These are phyloP conservation scores for Fusarium graminum DNA, from an alignment of 2,329 filamentous ascomycete genomes.

Conservation along the genomic window DNA sequence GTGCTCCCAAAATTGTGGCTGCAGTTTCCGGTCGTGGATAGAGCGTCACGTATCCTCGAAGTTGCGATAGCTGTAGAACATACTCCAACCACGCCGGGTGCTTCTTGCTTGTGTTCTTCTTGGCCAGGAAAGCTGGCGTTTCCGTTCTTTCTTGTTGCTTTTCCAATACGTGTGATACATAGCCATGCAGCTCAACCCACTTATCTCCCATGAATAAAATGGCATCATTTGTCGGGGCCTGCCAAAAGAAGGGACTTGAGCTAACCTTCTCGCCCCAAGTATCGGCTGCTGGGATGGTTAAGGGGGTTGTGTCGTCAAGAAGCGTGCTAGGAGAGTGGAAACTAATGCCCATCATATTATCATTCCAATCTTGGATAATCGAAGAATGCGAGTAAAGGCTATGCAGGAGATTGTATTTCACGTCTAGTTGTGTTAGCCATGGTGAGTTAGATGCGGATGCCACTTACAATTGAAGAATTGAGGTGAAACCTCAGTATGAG, in stretches of 20 bases:
- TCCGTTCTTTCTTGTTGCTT: conserved; percentile 54
- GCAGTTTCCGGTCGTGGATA: conserved; percentile 76
- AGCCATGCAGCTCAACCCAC: conserved; percentile 88
- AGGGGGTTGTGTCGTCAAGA: conserved; percentile 70
- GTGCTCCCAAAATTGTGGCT: conserved; percentile 75
- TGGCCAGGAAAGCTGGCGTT: conserved; percentile 57
- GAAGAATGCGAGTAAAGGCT: conserved; percentile 76
- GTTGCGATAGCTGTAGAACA: conserved; percentile 79
- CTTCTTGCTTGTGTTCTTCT: conserved; percentile 74
- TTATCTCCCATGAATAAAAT: conserved; percentile 85
- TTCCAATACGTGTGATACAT: conserved; percentile 74
- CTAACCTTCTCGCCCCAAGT: conserved; percentile 37
- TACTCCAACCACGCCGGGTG: conserved; percentile 85
- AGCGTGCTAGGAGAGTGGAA: conserved; percentile 77
- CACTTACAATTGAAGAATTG: conserved; percentile 82
- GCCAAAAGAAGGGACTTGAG: conserved; percentile 80
- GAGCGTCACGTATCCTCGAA: conserved; percentile 81
- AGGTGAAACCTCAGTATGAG: conserved; percentile 82
- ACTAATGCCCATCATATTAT: conserved; percentile 80
- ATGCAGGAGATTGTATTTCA: conserved; percentile 82
- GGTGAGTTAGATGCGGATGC: not conserved
- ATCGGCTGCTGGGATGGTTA: conserved; percentile 60
- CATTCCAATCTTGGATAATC: conserved; percentile 60
- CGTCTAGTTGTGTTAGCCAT: conserved; percentile 60
- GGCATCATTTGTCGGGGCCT: conserved; percentile 85